Conservation (phyloP, 805 yeast species). For the Candida ovalis region DNA sequence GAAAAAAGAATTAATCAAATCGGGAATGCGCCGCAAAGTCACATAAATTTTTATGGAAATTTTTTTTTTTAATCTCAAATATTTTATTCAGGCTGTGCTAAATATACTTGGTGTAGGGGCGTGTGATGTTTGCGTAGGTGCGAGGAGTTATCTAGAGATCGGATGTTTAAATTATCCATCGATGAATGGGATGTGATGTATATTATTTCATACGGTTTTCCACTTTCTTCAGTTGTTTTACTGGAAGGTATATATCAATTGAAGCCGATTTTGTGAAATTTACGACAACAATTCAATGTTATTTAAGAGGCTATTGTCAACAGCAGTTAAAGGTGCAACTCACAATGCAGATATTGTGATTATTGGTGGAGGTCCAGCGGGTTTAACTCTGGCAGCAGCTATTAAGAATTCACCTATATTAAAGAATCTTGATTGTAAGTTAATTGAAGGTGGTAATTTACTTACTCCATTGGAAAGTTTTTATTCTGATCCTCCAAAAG, state of each 20-base stretch:
- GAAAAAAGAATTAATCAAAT: not conserved
- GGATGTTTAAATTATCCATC: too few species aligned
- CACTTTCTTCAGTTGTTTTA: too few species aligned
- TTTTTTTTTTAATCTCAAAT: too few species aligned
- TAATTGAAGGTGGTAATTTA: slow-evolving; percentile 72
- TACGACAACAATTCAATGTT: slow-evolving; percentile 2
- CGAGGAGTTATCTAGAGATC: too few species aligned
- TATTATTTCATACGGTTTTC: too few species aligned
- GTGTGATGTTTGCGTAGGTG: too few species aligned
- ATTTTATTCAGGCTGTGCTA: not conserved
- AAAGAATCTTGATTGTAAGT: slow-evolving; percentile 52
- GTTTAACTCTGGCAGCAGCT: slow-evolving; percentile 80
- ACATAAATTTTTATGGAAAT: not conserved
- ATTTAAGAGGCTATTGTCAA: slow-evolving; percentile 27
- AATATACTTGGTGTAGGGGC: too few species aligned
- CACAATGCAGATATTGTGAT: slow-evolving; percentile 64
- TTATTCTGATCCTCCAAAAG: slow-evolving; percentile 38
- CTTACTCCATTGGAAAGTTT: slow-evolving; percentile 45
- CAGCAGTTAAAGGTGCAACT: slow-evolving; percentile 13
- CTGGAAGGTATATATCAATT: too few species aligned
- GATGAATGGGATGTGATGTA: too few species aligned
- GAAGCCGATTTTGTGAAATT: too few species aligned
- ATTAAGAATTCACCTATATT: slow-evolving; percentile 66
- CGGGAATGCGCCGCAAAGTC: not conserved
- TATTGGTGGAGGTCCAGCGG: slow-evolving; percentile 98